These are phyloP conservation scores for Gossypium bickii DNA, from an alignment of 345 rosid genomes.

Conservation along the genomic window DNA sequence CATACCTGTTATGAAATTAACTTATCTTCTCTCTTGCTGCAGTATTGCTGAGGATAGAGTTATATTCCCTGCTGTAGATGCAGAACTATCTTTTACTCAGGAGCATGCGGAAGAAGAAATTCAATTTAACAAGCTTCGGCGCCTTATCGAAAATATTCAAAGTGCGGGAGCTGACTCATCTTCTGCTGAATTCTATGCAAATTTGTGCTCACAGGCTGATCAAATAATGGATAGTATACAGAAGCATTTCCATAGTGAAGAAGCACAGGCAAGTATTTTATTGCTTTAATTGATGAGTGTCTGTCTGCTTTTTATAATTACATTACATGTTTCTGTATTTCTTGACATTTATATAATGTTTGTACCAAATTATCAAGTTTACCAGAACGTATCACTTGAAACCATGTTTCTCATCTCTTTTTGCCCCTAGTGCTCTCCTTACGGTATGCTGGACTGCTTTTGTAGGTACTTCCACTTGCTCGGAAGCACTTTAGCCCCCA, in stretches of 20 bases:
- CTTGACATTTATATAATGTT: conserved; percentile 1
- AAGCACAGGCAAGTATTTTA: conserved; percentile 42
- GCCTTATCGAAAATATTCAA: conserved; percentile 48
- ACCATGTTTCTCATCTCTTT: neutral
- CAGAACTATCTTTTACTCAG: conserved; percentile 46
- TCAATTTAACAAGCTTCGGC: conserved; percentile 49
- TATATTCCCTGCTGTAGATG: conserved; percentile 66
- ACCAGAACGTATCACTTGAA: neutral
- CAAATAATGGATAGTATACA: conserved; percentile 48
- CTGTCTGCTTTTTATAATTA: conserved; percentile 9
- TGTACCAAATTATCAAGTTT: neutral
- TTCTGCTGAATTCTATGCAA: conserved; percentile 42
- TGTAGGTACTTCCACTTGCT: conserved; percentile 60
- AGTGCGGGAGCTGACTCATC: conserved; percentile 42
- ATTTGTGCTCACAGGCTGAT: conserved; percentile 49
- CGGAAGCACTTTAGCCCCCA: conserved; percentile 47
- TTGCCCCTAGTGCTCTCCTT: neutral
- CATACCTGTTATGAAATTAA: conserved; percentile 13
- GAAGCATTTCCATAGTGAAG: conserved; percentile 56
- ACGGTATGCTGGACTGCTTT: conserved; percentile 11
- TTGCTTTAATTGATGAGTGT: conserved; percentile 13
- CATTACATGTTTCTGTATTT: neutral
- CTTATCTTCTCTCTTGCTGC: conserved; percentile 27
- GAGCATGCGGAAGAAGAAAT: conserved; percentile 58
- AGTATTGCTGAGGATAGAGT: conserved; percentile 63